Conservation (phyloP, 2,329 filamentous ascomycete species). For the Calonectria honghensis region DNA sequence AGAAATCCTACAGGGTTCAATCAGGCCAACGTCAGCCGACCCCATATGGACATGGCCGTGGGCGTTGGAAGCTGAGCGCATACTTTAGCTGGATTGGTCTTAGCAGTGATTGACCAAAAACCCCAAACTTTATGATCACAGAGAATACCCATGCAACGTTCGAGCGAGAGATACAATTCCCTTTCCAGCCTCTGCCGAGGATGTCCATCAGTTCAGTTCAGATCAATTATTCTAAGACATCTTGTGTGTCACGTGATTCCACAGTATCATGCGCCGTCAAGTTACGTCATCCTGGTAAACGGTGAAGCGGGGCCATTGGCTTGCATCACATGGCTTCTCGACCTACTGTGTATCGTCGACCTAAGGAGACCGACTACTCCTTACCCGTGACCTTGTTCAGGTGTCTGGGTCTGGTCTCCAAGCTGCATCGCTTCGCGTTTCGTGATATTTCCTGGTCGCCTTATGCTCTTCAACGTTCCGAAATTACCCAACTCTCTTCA, state of each 20-base stretch:
- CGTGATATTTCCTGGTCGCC: neutral
- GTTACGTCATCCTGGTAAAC: conserved; percentile 39
- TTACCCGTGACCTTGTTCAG: conserved; percentile 46
- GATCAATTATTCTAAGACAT: neutral
- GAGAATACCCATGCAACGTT: no score
- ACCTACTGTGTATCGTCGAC: neutral
- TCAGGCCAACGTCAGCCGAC: neutral
- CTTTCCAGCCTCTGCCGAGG: neutral
- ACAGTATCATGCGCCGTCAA: neutral
- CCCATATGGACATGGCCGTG: neutral
- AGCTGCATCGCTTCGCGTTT: neutral
- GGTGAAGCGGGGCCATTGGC: conserved; percentile 12
- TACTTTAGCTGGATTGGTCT: neutral
- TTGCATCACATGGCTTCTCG: conserved; percentile 40
- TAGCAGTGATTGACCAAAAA: neutral
- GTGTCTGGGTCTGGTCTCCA: neutral
- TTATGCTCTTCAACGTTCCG: conserved; percentile 39
- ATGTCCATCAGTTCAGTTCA: neutral
- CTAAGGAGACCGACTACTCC: conserved; percentile 11
- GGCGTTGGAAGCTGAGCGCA: neutral
- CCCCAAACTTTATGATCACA: neutral
- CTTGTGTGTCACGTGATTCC: neutral
- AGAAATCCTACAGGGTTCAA: neutral
- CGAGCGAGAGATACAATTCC: neutral
- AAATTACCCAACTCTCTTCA: conserved; percentile 26